These are phyloP conservation scores for Pythium monospermum DNA, from an alignment of 352 stramenopile genomes.

Conservation along the genomic window DNA sequence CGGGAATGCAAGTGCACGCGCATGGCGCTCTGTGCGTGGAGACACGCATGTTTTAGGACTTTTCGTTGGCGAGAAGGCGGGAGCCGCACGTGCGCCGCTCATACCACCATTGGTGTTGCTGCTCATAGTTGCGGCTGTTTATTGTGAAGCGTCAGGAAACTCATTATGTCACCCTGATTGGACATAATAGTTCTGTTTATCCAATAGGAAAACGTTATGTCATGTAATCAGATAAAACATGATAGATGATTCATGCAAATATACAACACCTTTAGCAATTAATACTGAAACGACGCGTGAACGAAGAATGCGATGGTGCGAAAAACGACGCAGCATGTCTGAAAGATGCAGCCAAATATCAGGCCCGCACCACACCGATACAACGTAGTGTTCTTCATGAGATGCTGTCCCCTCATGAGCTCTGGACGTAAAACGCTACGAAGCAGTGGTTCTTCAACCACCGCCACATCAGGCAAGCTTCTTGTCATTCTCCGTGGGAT, in stretches of 20 bases:
- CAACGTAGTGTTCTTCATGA: too few relatives aligned
- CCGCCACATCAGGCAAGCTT: too few relatives aligned
- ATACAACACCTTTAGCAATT: not conserved
- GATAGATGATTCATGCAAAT: not conserved
- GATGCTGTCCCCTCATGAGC: too few relatives aligned
- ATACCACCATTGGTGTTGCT: not conserved
- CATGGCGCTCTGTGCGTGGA: conserved; percentile 4
- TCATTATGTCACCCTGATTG: too few relatives aligned
- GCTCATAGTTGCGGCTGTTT: not conserved
- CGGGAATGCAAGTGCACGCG: not conserved
- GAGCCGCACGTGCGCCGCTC: not conserved
- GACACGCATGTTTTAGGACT: not conserved
- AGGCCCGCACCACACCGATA: too few relatives aligned
- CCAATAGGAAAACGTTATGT: not conserved
- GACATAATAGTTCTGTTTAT: too few relatives aligned
- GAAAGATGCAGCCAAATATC: too few relatives aligned
- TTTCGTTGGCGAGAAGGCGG: not conserved
- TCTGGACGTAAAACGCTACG: too few relatives aligned
- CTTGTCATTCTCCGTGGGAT: too few relatives aligned
- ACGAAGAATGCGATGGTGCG: too few relatives aligned
- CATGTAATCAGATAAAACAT: not conserved
- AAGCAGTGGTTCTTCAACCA: too few relatives aligned
- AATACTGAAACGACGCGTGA: conserved; percentile 10
- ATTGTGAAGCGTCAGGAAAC: not conserved
- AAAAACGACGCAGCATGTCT: too few relatives aligned